Evolutionary conservation across 2,329 filamentous ascomycete species (phyloP), one percentile per base, ranked within the genome.

Genomic region (Penicillium psychrosexuale): DNA sequence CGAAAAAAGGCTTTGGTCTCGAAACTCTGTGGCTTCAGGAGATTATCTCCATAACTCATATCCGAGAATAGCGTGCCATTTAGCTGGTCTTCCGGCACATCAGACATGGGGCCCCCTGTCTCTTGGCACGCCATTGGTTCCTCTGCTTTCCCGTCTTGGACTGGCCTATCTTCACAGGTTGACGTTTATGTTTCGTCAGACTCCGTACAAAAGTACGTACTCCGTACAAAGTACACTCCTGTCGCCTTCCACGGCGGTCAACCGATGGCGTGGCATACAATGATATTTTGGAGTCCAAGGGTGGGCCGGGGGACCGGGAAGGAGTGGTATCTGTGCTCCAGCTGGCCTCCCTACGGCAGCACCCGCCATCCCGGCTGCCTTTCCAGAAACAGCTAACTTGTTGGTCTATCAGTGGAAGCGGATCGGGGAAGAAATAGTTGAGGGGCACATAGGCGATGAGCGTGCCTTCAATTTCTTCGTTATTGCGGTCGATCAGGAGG

Each of bases 311-410:
- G 19, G 9, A 27, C 19, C 13, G 31, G 45, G 17, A 9, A 28
- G 30, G 30, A 30, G n/a, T 53, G 51, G 24, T 31, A 37, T 43
- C 37, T 40, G 49, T 24, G 34, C 42, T 38, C 40, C 36, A 39
- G 31, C 28, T 36, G 37, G 28, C 42, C 38, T 27, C 38, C 30
- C 22, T 19, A 51, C 57, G 53, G 52, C 48, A 47, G 55, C 49
- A 60, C 52, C 57, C 59, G 55, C 55, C n/a, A 34, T 34, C 47
- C 56, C 49, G 59, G 46, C 38, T 55, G 43, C 40, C 34, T 52
- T 57, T 47, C 58, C 51, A 51, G 15, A 60, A 49, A 19, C 8
- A 52, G 54, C 37, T 45, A 55, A 40, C 13, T 27, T 37, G n/a
- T n/a, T n/a, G 22, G 31, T 34, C 39, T 34, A 55, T 48, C 42